Evolutionary conservation across 2,329 filamentous ascomycete genomes (phyloP).

Genomic region (Fusarium torulosum): DNA sequence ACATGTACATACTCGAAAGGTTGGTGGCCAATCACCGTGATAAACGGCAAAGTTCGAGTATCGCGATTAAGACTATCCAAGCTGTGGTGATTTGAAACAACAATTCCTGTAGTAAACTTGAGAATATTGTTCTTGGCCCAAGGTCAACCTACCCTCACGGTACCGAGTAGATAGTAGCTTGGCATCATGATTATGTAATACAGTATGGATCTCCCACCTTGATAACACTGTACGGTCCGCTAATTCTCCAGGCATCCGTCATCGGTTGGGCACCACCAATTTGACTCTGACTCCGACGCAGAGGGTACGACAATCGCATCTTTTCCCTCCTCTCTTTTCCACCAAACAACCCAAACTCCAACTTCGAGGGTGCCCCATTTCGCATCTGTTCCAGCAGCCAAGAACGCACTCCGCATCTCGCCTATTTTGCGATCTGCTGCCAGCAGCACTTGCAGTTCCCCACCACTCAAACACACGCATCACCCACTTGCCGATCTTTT

Average conservation of each 20-base stretch:
- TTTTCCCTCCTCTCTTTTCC: background rate
- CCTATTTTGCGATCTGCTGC: conserved; percentile 19
- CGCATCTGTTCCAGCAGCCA: conserved; percentile 13
- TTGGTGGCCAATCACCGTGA: background rate
- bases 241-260: conserved; percentile 29
- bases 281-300: conserved; percentile 19
- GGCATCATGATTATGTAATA: background rate
- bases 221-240: conserved; percentile 21
- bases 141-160: too few species aligned
- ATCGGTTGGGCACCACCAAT: conserved; percentile 27
- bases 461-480: conserved; percentile 20
- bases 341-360: conserved; percentile 11
- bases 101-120: too few species aligned
- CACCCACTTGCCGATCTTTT: conserved; percentile 29
- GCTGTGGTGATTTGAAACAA: too few species aligned
- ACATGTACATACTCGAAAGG: background rate
- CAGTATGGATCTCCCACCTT: background rate
- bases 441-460: conserved; percentile 19
- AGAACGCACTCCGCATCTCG: conserved; percentile 10
- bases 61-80: background rate
- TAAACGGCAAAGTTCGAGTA: background rate
- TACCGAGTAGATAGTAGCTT: background rate
- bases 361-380: conserved; percentile 18
- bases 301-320: conserved; percentile 27
- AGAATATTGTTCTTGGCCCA: too few species aligned